Evolutionary conservation across 1,139 yeast genomes (phyloP), one percentile per base, ranked within the genome.

Genomic region (Hemisphaericaspora lyxosophila): DNA sequence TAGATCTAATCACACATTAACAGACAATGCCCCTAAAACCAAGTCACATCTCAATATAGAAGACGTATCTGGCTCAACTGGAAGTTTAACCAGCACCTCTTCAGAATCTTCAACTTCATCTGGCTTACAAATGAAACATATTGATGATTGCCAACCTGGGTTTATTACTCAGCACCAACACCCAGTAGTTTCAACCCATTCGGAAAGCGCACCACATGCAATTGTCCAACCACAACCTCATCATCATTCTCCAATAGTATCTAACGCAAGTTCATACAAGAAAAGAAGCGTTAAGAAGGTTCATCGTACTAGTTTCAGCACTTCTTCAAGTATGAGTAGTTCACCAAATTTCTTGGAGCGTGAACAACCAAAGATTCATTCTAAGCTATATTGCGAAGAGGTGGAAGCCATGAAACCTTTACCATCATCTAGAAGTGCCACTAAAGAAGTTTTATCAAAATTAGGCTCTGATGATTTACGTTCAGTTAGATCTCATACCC

Each of bases 401-500:
- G 18, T 38, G n/a, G 49, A 45, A n/a, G 20, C 12, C 20, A 13
- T 27, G 22, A 35, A 15, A 24, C 16, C 20, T 7, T 44, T 23
- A 17, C 16, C 31, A 9, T 24, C 26, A n/a, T 13, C 23, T 5
- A 46, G 44, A 40, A 36, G 51, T 28, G 49, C 55, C 1, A 55
- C 67, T 1, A 53, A 59, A 29, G 60, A 61, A 11, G 69, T 66
- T 30, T 51, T 68, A 28, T 59, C 53, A 37, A 63, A 64, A 41
- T 49, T 69, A 35, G 59, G 59, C 34, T 52, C 55, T 20, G 74
- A 67, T 31, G 73, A 70, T 33, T 52, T 75, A 32, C 62, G 70
- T 40, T 58, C 67, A 31, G 83, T 79, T 22, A 75, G 74, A 43
- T 79, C 87, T 1, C 92, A 85, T 57, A 80, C 85, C 7, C 85